A percentile compares a stretch with the other conserved stretches of the same genome.
Evolutionary conservation across 495 filamentous ascomycete genomes (phyloP).

Genomic region (Barbatosphaeria neglecta): DNA sequence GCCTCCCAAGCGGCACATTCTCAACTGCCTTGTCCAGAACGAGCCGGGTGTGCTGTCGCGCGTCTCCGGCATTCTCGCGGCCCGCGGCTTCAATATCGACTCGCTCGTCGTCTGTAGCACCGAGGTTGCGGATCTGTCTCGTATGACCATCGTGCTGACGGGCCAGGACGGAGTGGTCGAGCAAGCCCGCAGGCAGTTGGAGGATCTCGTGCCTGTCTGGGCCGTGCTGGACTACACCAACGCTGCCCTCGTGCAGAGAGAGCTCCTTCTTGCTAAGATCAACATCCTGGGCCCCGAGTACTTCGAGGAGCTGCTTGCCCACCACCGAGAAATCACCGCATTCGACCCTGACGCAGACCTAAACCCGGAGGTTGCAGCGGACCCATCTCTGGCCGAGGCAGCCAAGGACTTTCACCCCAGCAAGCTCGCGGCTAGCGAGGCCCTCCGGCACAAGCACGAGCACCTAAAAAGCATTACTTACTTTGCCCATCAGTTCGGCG

Average conservation of each 20-base stretch:
- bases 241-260: constrained; percentile 88
- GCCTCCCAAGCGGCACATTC: constrained; percentile 84
- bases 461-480: constrained; percentile 90
- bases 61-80: constrained; percentile 91
- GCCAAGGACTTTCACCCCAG: constrained; percentile 76
- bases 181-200: constrained; percentile 88
- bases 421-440: constrained; percentile 72
- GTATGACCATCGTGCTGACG: constrained; percentile 95
- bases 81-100: constrained; percentile 98
- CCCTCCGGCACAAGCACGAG: constrained; percentile 89
- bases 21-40: constrained; percentile 98
- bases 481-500: constrained; percentile 92
- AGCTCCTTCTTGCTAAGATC: constrained; percentile 92
- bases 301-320: constrained; percentile 89
- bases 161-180: constrained; percentile 97
- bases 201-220: constrained; percentile 96
- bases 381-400: constrained; percentile 22
- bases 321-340: constrained; percentile 68
- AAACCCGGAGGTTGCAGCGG: constrained; percentile 19
- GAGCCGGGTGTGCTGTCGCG: constrained; percentile 94
- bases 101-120: constrained; percentile 94
- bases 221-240: constrained; percentile 92
- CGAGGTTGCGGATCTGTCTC: constrained; percentile 91
- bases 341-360: constrained; percentile 15
- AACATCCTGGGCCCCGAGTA: constrained; percentile 93